Evolutionary conservation across 371 early-diverging fungal genomes (phyloP), one percentile per base, ranked within the genome.

Genomic region (Apophysomyces trapeziformis): DNA sequence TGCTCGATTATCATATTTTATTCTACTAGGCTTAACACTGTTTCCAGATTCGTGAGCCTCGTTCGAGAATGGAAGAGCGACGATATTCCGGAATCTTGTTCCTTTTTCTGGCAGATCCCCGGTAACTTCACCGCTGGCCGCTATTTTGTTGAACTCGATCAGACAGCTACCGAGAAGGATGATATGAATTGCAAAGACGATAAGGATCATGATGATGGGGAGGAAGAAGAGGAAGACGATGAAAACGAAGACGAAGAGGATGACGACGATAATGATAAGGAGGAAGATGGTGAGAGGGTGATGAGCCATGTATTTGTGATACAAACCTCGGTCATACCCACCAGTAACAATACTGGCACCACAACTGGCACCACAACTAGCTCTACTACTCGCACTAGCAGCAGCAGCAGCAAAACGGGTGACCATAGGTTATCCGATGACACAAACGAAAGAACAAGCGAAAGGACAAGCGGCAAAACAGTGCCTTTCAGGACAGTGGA

Each of bases 71-170:
- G 68, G 63, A 59, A 56, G 21, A 66, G 65, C 8, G 45, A 59
- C 9, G 59, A 65, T 14, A 50, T 72, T 44, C 37, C 32, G 9
- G 68, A 71, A 32, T 63, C 68, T 26, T 68, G 64, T 35, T 8
- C 39, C 7, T 72, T 64, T 36, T n/a, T 12, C 18, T 72, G 72
- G 72, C 36, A 13, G 7, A 65, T 72, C 8, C 54, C 16, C 32
- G 39, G 36, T 7, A 57, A 61, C 37, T 45, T 65, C 38, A 9
- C 58, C 4, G 13, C 43, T 13, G 72, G 68, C 18, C 37, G 39
- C 13, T 72, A 72, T 36, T 68, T 68, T 41, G 21, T 50, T 50
- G 54, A 50, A 9, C 4, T 50, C 21, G 54, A 50, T 21, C 7
- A 18, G 8, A 50, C 5, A 5, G 26, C 54, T 7, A 9, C 54